Percentiles rank a stretch among this genome's conserved stretches.
Conservation (phyloP, 2,329 filamentous ascomycete species). For the Coniochaeta prunicola region DNA sequence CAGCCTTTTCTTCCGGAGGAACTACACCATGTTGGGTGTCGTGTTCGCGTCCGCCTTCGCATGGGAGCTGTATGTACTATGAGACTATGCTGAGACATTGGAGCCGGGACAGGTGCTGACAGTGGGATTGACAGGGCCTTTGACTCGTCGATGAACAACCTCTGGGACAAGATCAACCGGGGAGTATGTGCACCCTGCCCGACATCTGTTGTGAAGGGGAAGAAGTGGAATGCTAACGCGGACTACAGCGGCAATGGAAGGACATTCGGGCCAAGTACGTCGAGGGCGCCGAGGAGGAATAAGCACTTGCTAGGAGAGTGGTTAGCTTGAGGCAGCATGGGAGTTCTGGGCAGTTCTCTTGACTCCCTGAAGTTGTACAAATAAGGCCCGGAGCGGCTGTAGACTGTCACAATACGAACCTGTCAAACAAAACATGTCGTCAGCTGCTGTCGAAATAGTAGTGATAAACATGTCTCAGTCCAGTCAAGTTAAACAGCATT, state of each 20-base stretch:
- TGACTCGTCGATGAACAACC: constrained; percentile 70
- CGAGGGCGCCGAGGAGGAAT: constrained; percentile 59
- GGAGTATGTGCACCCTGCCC: constrained; percentile 62
- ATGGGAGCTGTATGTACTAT: constrained; percentile 75
- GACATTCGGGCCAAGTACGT: constrained; percentile 92
- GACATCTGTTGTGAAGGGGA: neutral
- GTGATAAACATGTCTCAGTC: neutral
- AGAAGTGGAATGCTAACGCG: neutral
- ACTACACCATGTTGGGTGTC: constrained; percentile 77
- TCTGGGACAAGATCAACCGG: constrained; percentile 89
- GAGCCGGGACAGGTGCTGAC: constrained; percentile 8
- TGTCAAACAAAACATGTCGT: neutral
- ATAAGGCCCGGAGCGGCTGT: neutral
- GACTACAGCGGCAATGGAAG: constrained; percentile 94
- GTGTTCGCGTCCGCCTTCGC: constrained; percentile 86
- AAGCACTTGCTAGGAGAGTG: constrained; percentile 8
- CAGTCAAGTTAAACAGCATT: no score
- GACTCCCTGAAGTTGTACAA: neutral
- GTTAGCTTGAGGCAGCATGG: neutral
- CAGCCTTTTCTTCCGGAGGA: constrained; percentile 79
- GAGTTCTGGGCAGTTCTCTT: neutral
- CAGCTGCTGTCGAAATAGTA: neutral
- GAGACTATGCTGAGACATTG: neutral
- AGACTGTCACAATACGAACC: constrained; percentile 1
- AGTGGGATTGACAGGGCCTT: constrained; percentile 58